phyloP scores from a whole-genome alignment of 495 filamentous ascomycete genomes.

The Xylaria nigripes region DNA sequence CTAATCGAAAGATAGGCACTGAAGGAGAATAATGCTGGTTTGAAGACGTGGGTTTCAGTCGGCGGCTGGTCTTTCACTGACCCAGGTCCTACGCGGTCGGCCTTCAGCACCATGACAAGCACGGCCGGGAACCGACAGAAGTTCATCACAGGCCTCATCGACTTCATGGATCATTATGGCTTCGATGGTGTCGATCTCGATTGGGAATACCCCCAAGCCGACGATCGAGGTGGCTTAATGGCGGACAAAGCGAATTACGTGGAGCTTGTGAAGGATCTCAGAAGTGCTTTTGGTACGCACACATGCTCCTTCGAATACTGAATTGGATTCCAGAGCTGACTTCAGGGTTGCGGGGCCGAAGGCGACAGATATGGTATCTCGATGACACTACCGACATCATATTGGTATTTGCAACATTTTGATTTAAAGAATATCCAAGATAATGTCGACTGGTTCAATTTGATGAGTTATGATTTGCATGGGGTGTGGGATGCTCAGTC shows the following conservation, averaged over 20 bases:
- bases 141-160: slow-evolving; percentile 35
- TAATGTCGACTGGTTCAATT: slow-evolving; percentile 44
- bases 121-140: slow-evolving; percentile 23
- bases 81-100: not conserved
- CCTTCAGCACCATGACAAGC: slow-evolving; percentile 6
- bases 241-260: slow-evolving; percentile 13
- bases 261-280: slow-evolving; percentile 6
- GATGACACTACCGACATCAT: slow-evolving; percentile 39
- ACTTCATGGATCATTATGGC: slow-evolving; percentile 38
- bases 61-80: slow-evolving; percentile 25
- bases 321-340: not conserved
- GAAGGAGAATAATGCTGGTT: slow-evolving; percentile 18
- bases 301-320: too few species aligned
- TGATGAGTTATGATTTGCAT: slow-evolving; percentile 50
- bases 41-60: slow-evolving; percentile 32
- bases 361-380: too few species aligned
- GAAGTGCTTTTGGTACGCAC: too few species aligned
- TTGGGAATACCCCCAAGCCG: slow-evolving; percentile 44
- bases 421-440: slow-evolving; percentile 35
- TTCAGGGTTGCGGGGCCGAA: too few species aligned
- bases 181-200: slow-evolving; percentile 51
- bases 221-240: slow-evolving; percentile 27
- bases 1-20: too few species aligned
- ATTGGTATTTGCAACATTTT: slow-evolving; percentile 51
- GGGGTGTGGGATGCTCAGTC: slow-evolving; percentile 17